phyloP scores from a whole-genome alignment of 1,139 yeast genomes.

The Tardiomyces digboiensis region DNA sequence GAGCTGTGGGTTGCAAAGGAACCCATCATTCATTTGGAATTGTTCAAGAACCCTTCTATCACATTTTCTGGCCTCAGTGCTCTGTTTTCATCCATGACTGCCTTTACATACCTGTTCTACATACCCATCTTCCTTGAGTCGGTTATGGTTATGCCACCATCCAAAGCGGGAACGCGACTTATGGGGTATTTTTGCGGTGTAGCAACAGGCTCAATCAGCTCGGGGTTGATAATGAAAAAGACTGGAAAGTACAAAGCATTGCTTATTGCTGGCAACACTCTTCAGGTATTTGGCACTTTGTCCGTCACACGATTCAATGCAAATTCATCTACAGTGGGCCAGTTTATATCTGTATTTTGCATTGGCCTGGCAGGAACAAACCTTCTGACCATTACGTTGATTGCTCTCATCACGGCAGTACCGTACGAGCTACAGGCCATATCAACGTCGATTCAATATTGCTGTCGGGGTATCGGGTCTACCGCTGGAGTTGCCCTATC shows the following conservation, averaged over 20 bases:
- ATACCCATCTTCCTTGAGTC: slow-evolving; percentile 57
- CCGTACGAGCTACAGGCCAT: slow-evolving; percentile 59
- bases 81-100: slow-evolving; percentile 53
- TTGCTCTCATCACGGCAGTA: slow-evolving; percentile 57
- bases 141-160: slow-evolving; percentile 44
- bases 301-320: not conserved
- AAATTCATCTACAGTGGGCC: not conserved
- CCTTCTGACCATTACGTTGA: slow-evolving; percentile 54
- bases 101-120: slow-evolving; percentile 47
- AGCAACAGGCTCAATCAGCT: slow-evolving; percentile 55
- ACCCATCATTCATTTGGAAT: slow-evolving; percentile 56
- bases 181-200: slow-evolving; percentile 63
- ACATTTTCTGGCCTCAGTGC: slow-evolving; percentile 56
- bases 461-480: slow-evolving; percentile 67
- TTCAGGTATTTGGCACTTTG: slow-evolving; percentile 9
- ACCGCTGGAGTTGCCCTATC: slow-evolving; percentile 64
- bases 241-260: slow-evolving; percentile 60
- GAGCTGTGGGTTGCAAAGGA: slow-evolving; percentile 50
- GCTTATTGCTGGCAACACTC: slow-evolving; percentile 35
- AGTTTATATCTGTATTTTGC: slow-evolving; percentile 19
- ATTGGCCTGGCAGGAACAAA: slow-evolving; percentile 25
- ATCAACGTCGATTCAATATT: slow-evolving; percentile 66
- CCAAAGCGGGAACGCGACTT: slow-evolving; percentile 53
- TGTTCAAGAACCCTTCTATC: slow-evolving; percentile 49
- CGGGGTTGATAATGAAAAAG: slow-evolving; percentile 58